A percentile compares a stretch with the other conserved stretches of the same genome.
Conservation (phyloP, 352 stramenopile genomes). For the Blastocystis sp. region DNA sequence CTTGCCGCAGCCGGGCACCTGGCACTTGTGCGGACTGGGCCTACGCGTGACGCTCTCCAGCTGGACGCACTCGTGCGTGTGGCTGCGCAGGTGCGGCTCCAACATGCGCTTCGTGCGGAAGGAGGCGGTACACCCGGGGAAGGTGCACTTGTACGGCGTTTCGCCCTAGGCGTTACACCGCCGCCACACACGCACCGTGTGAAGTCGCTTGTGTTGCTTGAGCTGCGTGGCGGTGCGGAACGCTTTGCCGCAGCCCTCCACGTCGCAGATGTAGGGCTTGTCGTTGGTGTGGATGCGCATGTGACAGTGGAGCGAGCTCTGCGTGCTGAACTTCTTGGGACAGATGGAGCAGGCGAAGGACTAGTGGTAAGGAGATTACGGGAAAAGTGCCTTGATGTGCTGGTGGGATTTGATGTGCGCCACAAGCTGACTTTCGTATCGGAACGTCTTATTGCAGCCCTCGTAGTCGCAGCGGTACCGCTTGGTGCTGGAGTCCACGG, state of each 20-base stretch:
- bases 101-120: slow-evolving; percentile 66
- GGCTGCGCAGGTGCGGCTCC: slow-evolving; percentile 62
- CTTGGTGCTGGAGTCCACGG: not conserved
- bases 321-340: slow-evolving; percentile 27
- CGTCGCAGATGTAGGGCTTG: slow-evolving; percentile 52
- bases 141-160: slow-evolving; percentile 63
- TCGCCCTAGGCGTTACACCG: slow-evolving; percentile 35
- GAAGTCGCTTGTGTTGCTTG: slow-evolving; percentile 42
- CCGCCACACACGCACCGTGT: not conserved
- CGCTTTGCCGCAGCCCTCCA: slow-evolving; percentile 32
- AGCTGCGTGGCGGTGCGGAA: slow-evolving; percentile 47
- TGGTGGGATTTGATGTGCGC: slow-evolving; percentile 32
- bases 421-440: slow-evolving; percentile 54
- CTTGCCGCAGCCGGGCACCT: slow-evolving; percentile 51
- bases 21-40: slow-evolving; percentile 47
- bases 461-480: slow-evolving; percentile 33
- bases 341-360: slow-evolving; percentile 35
- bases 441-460: slow-evolving; percentile 10
- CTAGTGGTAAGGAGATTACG: not conserved
- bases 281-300: slow-evolving; percentile 62
- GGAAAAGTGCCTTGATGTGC: slow-evolving; percentile 26
- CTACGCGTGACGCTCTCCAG: not conserved
- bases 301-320: slow-evolving; percentile 36
- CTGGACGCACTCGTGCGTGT: slow-evolving; percentile 31
- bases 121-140: slow-evolving; percentile 49